Base-by-base conservation (phyloP, 441 rosid genomes). In the Corymbia calophylla region DNA sequence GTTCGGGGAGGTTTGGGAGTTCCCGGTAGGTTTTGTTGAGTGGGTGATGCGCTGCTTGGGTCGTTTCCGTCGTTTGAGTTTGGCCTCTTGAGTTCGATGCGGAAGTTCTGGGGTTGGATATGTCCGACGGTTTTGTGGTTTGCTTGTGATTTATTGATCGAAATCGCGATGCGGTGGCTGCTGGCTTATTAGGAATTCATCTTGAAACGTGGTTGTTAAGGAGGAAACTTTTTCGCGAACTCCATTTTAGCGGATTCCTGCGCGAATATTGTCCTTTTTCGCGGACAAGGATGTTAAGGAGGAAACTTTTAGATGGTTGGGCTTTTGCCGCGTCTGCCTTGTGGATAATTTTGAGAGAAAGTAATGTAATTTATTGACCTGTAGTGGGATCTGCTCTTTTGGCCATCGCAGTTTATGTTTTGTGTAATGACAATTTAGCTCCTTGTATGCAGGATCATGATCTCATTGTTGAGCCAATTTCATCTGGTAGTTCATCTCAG, bases 381-480 rank as follows among this genome's bases (percentile, higher is more conserved):
- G 23, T 19, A 18, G 64, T 48, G 48, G 39, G 66, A 32, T 62
- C 6, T 18, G 53, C 25, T 23, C 47, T 17, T 23, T 35, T 23
- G 29, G 64, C 31, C 56, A 14, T 19, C 1, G 51, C 51, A 4
- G 18, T 51, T 84, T 49, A 47, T 82, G 31, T 85, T 66, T 23
- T 85, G 87, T 6, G 8, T 29, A 32, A 56, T 62, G 48, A 47
- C 62, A 13, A 53, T 39, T 89, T 21, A 31, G 53, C 56, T 54
- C 58, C 87, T 88, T 8, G 87, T 89, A 87, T 88, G 86, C 94
- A 98, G 99, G 99, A 97, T 93, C 95, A 96, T 93, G 99, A 95
- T 88, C 92, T 97, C 87, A 91, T 97, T 82, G 99, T 97, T 70
- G 99, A 96, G 93, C 90, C 97, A 81, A 97, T 98, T 97, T 86